These are phyloP conservation scores for Musa schizocarpa DNA, from an alignment of 176 grass and related monocot species.

Conservation along the genomic window DNA sequence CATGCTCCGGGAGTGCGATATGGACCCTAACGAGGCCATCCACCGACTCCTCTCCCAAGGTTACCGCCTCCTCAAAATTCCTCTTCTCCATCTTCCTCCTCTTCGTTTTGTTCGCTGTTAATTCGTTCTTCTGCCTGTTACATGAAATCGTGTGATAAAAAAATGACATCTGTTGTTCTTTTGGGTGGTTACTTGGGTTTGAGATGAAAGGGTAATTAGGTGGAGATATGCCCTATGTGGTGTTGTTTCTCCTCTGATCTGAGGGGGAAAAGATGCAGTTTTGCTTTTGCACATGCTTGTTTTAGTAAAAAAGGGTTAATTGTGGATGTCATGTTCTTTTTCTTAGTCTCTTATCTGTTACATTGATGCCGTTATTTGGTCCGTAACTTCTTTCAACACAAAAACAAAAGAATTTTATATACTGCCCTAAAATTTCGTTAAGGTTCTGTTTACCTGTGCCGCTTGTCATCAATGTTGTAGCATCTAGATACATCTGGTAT, in stretches of 20 bases:
- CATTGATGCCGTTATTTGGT: too few species aligned
- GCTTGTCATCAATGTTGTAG: neutral
- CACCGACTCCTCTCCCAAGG: conserved; percentile 93
- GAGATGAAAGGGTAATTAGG: neutral
- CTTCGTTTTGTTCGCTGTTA: neutral
- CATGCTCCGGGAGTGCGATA: conserved; percentile 89
- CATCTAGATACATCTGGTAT: neutral
- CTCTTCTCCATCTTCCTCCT: conserved; percentile 25
- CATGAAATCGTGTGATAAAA: neutral
- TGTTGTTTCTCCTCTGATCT: neutral
- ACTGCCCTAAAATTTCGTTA: neutral
- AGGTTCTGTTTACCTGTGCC: neutral
- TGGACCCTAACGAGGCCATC: conserved; percentile 93
- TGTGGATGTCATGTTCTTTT: conserved; percentile 1
- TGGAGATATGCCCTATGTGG: conserved; percentile 3
- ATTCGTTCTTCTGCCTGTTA: neutral
- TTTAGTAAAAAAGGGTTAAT: neutral
- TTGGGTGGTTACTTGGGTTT: neutral
- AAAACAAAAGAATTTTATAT: neutral
- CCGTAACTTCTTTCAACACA: neutral
- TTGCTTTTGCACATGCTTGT: neutral
- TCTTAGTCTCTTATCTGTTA: conserved; percentile 28
- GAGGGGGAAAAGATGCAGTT: neutral
- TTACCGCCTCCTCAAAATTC: neutral
- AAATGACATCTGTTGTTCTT: neutral